These are phyloP conservation scores for Dichotomopilus funicola DNA, from an alignment of 2,329 filamentous ascomycete species.

Conservation along the genomic window DNA sequence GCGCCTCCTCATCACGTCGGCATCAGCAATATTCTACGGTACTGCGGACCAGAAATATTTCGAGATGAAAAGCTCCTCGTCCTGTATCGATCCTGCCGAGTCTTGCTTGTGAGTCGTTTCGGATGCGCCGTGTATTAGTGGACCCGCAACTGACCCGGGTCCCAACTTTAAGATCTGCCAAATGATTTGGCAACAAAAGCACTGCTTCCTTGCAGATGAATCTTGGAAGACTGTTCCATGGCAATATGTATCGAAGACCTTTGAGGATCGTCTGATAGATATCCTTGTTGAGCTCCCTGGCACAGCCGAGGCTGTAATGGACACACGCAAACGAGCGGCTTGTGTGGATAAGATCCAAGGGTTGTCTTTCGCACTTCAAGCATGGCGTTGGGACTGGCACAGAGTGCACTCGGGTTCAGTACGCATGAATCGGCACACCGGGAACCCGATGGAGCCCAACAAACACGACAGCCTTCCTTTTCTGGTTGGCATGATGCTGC, in stretches of 20 bases:
- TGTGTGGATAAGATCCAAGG: background rate
- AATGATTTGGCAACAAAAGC: background rate
- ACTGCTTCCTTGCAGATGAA: conserved; percentile 1
- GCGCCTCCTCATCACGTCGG: conserved; percentile 5
- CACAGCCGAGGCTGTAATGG: background rate
- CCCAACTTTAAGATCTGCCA: background rate
- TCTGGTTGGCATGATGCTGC: background rate
- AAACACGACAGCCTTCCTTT: background rate
- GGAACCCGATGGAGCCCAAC: background rate
- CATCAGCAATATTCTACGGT: background rate
- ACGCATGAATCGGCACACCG: background rate
- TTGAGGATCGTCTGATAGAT: conserved; percentile 4
- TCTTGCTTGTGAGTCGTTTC: background rate
- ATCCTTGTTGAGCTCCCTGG: conserved; percentile 1
- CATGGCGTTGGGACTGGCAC: conserved; percentile 6
- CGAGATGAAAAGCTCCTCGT: background rate
- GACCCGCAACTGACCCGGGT: background rate
- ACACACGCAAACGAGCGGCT: background rate
- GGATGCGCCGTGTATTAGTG: background rate
- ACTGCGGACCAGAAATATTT: conserved; percentile 2
- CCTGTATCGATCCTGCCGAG: background rate
- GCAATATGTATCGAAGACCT: background rate
- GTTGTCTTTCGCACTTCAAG: background rate
- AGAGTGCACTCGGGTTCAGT: background rate
- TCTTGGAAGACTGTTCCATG: conserved; percentile 2